Evolutionary conservation across 352 stramenopile genomes (phyloP).

Genomic region (Elongisporangium undulatum): DNA sequence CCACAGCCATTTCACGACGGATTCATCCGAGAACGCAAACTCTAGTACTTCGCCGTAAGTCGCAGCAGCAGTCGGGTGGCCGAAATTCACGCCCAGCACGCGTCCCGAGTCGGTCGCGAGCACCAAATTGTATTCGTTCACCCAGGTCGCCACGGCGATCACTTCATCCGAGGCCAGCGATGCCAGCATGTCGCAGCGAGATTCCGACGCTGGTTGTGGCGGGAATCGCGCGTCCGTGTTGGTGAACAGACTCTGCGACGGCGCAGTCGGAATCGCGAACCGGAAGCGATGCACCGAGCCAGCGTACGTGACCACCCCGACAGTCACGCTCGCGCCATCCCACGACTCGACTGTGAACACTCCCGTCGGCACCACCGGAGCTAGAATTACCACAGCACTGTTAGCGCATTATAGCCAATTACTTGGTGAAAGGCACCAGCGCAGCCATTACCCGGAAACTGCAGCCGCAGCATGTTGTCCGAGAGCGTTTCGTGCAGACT

Average conservation of each 20-base stretch:
- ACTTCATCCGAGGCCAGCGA: slow-evolving; percentile 50
- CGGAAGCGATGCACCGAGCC: slow-evolving; percentile 66
- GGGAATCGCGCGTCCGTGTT: slow-evolving; percentile 37
- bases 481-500: slow-evolving; percentile 59
- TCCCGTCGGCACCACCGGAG: slow-evolving; percentile 47
- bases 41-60: slow-evolving; percentile 37
- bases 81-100: slow-evolving; percentile 70
- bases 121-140: slow-evolving; percentile 77
- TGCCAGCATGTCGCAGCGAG: slow-evolving; percentile 37
- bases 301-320: slow-evolving; percentile 65
- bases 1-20: slow-evolving; percentile 67
- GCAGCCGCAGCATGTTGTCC: slow-evolving; percentile 48
- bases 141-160: slow-evolving; percentile 58
- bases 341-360: slow-evolving; percentile 62
- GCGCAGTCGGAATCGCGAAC: slow-evolving; percentile 31
- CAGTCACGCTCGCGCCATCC: slow-evolving; percentile 42
- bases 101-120: slow-evolving; percentile 54
- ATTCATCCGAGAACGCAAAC: slow-evolving; percentile 69
- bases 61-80: slow-evolving; percentile 26
- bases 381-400: slow-evolving; percentile 5
- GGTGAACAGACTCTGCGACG: slow-evolving; percentile 52
- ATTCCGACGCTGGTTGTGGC: slow-evolving; percentile 28
- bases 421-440: background rate
- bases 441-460: slow-evolving; percentile 33
- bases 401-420: background rate